Evolutionary conservation across 768 basidiomycete species (phyloP), one percentile per base, ranked within the genome.

Genomic region (Tricholoma matsutake): DNA sequence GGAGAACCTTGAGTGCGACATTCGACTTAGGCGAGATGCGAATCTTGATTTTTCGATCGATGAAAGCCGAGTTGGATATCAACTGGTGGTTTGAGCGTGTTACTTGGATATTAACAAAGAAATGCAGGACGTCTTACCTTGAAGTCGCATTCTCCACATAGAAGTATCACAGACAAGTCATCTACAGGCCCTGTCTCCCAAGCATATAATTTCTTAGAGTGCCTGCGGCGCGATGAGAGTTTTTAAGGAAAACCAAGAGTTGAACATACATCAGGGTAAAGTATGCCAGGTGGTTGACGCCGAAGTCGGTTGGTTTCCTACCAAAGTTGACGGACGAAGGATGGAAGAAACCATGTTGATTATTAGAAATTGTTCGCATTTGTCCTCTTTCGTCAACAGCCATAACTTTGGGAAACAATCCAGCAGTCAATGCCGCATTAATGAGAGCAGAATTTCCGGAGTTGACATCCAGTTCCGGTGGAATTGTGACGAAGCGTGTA

Each of bases 141-240:
- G 78, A 92, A 89, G 59, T 98, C 96, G 22, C 83, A 78, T 63
- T 98, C 96, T 8, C 96, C 96, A 61, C 95, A 98, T 0, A 98
- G 76, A 16, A 98, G 77, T 28, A 93, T 69, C 56, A 98, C 72
- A 4, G 92, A 85, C 28, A 91, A 72, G 65, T 96, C 92, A 63
- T 97, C 92, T 7, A 92, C 84, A 5, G 94, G 92, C 6, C 92
- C 87, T 0, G 90, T 94, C 73, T 98, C 96, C 94, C 94, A 97
- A 16, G 84, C 91, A 73, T 93, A 96, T 28, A 96, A 74, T 71
- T 86, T 94, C 75, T 94, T 97, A 6, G 95, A 96, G 69, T 94
- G 94, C 93, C 94, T 94, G 57, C 51, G 61, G 22, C 37, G 32
- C 18, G 58, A 1, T 54, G 62, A 62, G 62, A n/a, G 58, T 59